A percentile compares a stretch with the other conserved stretches of the same genome.
Conservation (phyloP, 768 basidiomycete species). For the Lepiota venenata region DNA sequence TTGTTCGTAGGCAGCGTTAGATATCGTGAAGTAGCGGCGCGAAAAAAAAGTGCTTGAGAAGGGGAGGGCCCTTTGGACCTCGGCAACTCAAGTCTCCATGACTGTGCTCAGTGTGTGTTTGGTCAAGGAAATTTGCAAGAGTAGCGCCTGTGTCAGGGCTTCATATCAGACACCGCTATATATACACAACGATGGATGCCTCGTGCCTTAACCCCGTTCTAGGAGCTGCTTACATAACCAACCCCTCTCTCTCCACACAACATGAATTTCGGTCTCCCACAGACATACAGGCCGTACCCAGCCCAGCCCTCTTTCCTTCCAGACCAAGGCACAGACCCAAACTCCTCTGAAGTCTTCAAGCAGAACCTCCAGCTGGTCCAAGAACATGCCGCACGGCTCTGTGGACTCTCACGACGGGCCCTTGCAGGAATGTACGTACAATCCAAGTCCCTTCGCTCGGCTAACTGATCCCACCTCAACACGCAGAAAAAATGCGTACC, state of each 20-base stretch:
- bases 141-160: not conserved
- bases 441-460: not conserved
- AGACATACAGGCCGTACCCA: no score
- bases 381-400: conserved; percentile 46
- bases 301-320: not conserved
- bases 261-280: no score
- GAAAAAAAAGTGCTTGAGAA: conserved; percentile 48
- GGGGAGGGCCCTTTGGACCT: conserved; percentile 66
- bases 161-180: no score
- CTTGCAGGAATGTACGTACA: conserved; percentile 50
- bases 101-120: conserved; percentile 15
- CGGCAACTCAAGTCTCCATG: conserved; percentile 77
- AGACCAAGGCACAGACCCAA: conserved; percentile 42
- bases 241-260: no score
- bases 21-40: conserved; percentile 20
- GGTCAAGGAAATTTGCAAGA: not conserved
- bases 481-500: conserved; percentile 59
- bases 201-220: no score
- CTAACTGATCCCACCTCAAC: not conserved
- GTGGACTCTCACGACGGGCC: conserved; percentile 44
- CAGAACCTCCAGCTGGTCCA: conserved; percentile 48
- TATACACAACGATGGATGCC: no score
- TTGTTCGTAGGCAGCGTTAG: conserved; percentile 12
- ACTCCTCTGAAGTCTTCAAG: conserved; percentile 60
- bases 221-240: no score